A percentile compares a stretch with the other conserved stretches of the same genome.
phyloP scores from a whole-genome alignment of 495 filamentous ascomycete species.

The Tricharina praecox region DNA sequence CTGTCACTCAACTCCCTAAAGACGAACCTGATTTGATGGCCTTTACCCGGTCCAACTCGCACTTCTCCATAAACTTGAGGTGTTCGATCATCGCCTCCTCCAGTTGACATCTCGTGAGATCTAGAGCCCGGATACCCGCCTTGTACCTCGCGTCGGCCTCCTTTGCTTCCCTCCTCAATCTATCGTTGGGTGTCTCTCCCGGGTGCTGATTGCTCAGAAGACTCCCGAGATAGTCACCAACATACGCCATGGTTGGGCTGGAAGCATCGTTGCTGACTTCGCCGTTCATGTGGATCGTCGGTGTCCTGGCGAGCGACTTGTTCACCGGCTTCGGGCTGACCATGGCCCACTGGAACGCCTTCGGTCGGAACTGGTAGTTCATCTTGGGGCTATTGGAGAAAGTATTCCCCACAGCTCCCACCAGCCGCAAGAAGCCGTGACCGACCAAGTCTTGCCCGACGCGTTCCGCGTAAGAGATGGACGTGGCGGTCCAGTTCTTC shows the following conservation, averaged over 20 bases:
- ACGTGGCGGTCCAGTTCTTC: conserved; percentile 65
- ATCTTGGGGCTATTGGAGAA: conserved; percentile 96
- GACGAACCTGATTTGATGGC: conserved; percentile 95
- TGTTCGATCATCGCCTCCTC: conserved; percentile 90
- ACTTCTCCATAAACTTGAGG: conserved; percentile 91
- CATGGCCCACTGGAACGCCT: conserved; percentile 71
- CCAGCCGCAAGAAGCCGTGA: conserved; percentile 70
- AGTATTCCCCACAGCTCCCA: conserved; percentile 84
- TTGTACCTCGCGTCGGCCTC: conserved; percentile 95
- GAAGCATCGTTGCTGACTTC: conserved; percentile 25
- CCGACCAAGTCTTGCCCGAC: conserved; percentile 85
- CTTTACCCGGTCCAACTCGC: conserved; percentile 87
- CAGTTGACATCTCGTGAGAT: conserved; percentile 75
- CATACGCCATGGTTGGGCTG: conserved; percentile 38
- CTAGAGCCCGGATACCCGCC: conserved; percentile 60
- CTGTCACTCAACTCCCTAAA: conserved; percentile 11
- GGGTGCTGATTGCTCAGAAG: conserved; percentile 74
- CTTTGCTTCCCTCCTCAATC: conserved; percentile 68
- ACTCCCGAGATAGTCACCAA: conserved; percentile 77
- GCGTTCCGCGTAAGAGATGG: conserved; percentile 72
- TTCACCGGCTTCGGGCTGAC: conserved; percentile 64
- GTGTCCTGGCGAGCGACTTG: conserved; percentile 32
- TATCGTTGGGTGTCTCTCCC: conserved; percentile 78
- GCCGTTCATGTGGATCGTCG: conserved; percentile 28
- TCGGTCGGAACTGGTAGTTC: conserved; percentile 92